These are phyloP conservation scores for Saccharomyces pastorianus DNA, from an alignment of 1,139 yeast species.

Conservation along the genomic window DNA sequence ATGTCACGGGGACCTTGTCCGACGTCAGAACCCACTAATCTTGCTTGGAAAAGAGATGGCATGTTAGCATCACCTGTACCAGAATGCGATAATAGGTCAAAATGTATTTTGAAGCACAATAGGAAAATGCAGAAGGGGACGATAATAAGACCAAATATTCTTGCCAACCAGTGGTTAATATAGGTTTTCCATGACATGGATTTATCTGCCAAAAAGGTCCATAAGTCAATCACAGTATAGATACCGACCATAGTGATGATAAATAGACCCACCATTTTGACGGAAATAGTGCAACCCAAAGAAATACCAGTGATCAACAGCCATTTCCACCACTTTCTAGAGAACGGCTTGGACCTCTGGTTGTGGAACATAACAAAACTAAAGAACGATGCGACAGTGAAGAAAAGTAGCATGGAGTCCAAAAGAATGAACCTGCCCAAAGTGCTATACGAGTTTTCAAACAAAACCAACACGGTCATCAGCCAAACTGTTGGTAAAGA, in stretches of 20 bases:
- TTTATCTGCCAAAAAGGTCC: conserved; percentile 59
- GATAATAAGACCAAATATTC: conserved; percentile 51
- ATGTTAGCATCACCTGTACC: conserved; percentile 96
- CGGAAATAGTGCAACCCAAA: conserved; percentile 74
- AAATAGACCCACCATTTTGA: conserved; percentile 77
- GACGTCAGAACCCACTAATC: conserved; percentile 69
- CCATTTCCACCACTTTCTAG: conserved; percentile 94
- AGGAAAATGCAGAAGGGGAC: conserved; percentile 58
- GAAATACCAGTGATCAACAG: conserved; percentile 63
- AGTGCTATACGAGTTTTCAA: conserved; percentile 81
- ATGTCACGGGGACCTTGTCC: conserved; percentile 86
- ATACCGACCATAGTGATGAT: conserved; percentile 70
- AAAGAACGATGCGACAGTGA: conserved; percentile 77
- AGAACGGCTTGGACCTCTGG: conserved; percentile 54
- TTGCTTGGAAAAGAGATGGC: conserved; percentile 96
- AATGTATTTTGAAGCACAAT: conserved; percentile 63
- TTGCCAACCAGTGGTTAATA: conserved; percentile 54
- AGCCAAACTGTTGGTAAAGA: conserved; percentile 82
- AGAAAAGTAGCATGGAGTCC: conserved; percentile 92
- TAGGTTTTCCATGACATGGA: conserved; percentile 45
- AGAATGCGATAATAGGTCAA: conserved; percentile 59
- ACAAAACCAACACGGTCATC: conserved; percentile 74
- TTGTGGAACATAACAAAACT: conserved; percentile 75
- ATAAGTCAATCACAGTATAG: conserved; percentile 64
- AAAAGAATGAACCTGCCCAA: conserved; percentile 85